These are phyloP conservation scores for Tephrocybe rancida DNA, from an alignment of 768 basidiomycete species.

Conservation along the genomic window DNA sequence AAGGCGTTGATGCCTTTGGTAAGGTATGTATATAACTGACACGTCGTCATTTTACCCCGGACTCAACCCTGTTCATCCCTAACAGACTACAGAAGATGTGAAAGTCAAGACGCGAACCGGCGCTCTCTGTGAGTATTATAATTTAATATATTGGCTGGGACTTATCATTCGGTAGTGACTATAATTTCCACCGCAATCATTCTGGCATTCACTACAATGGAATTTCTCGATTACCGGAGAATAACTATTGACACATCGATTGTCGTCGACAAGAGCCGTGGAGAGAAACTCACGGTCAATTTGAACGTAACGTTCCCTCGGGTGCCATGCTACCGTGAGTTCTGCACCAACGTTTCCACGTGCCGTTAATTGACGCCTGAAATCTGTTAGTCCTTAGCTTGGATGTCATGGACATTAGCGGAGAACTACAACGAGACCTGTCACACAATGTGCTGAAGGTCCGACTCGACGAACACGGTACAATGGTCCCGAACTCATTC, in stretches of 20 bases:
- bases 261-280: conserved; percentile 92
- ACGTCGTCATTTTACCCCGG: conserved; percentile 8
- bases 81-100: conserved; percentile 96
- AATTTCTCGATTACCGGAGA: conserved; percentile 93
- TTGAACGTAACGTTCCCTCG: conserved; percentile 95
- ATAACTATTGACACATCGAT: conserved; percentile 89
- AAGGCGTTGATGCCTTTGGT: conserved; percentile 98
- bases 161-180: conserved; percentile 64
- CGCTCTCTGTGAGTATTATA: conserved; percentile 69
- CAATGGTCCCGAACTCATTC: conserved; percentile 54
- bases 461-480: conserved; percentile 65
- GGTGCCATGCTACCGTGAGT: conserved; percentile 96
- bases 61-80: conserved; percentile 1
- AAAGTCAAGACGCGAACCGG: conserved; percentile 98
- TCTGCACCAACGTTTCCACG: not conserved
- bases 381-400: conserved; percentile 77
- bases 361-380: not conserved
- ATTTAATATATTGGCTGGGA: not conserved
- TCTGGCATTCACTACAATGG: conserved; percentile 86
- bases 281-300: conserved; percentile 90
- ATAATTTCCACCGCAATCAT: conserved; percentile 92
- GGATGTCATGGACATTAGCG: conserved; percentile 98
- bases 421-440: conserved; percentile 90
- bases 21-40: conserved; percentile 63
- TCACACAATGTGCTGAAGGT: conserved; percentile 89